Evolutionary conservation across 1,284 basidiomycete genomes (phyloP), one percentile per base, ranked within the genome.

Genomic region (Pseudozyma pruni): DNA sequence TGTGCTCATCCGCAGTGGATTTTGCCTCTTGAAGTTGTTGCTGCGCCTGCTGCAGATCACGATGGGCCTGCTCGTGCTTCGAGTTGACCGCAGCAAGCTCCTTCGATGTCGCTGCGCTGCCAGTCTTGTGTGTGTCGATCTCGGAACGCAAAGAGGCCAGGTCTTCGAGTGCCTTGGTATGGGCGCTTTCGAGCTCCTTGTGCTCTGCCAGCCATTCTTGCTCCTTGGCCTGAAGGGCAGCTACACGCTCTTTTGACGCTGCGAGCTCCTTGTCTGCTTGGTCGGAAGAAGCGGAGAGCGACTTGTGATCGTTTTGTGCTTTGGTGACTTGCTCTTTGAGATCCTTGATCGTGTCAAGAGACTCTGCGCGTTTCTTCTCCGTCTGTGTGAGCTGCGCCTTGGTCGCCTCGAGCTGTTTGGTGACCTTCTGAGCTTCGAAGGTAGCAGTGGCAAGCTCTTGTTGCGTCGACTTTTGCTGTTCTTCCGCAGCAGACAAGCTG

Each of bases 131-230:
- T 1, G 43, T 42, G 32, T 39, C 46, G 31, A 67, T n/a, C 40
- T 67, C 53, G n/a, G 42, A 22, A 1, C 49, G 56, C 39, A 60
- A n/a, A 10, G 44, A 17, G 34, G 56, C 42, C 16, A 52, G 35
- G 7, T 67, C 57, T 14, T 55, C 48, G 23, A 55, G 48, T 6
- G 46, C 44, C 35, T 48, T 49, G 11, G 52, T 35, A n/a, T 59
- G 39, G 44, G 23, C 39, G 11, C 35, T 38, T 40, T 67, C 56
- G 29, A 60, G 48, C 40, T 67, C 63, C 35, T 67, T 59, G 17
- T 56, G 63, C 44, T 67, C 56, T 4, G 52, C 38, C 16, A 56
- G 47, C 48, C 29, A 48, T 7, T 60, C 63, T 32, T 60, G 60
- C 44, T 60, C 44, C 47, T 62, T 58, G 11, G 27, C 31, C 33